Conservation (phyloP, 805 yeast genomes). For the Hanseniaspora hatyaiensis region DNA sequence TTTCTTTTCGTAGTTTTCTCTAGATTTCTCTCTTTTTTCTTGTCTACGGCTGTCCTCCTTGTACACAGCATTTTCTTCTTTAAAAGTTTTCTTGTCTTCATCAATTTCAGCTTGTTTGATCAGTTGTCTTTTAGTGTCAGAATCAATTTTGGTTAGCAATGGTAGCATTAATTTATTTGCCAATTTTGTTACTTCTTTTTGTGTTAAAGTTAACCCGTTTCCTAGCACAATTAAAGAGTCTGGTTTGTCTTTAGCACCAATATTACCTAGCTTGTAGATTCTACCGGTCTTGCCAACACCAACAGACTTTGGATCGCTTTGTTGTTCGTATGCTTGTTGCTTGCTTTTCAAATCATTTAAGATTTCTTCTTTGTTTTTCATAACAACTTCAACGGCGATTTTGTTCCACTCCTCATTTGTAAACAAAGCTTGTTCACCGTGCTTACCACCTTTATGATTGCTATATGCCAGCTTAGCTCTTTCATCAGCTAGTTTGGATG, state of each 20-base stretch:
- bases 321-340: constrained; percentile 51
- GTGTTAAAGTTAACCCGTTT: constrained; percentile 72
- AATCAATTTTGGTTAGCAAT: constrained; percentile 59
- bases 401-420: constrained; percentile 22
- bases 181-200: constrained; percentile 62
- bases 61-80: constrained; percentile 8
- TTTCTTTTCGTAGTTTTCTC: constrained; percentile 36
- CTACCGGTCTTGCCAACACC: constrained; percentile 47
- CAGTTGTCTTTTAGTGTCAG: constrained; percentile 62
- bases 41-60: constrained; percentile 31
- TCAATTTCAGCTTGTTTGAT: constrained; percentile 38
- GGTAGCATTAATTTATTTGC: constrained; percentile 77
- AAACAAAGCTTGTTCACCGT: constrained; percentile 72
- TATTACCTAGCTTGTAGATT: constrained; percentile 35
- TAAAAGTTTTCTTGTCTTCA: constrained; percentile 31
- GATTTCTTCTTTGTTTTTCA: constrained; percentile 35
- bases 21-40: constrained; percentile 34
- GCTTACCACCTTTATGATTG: constrained; percentile 38
- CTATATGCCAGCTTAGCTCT: constrained; percentile 35
- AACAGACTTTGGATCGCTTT: constrained; percentile 70
- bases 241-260: constrained; percentile 28
- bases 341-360: constrained; percentile 19
- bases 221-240: constrained; percentile 48
- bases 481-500: constrained; percentile 51
- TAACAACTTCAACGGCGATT: constrained; percentile 23